Evolutionary conservation across 1,139 yeast genomes (phyloP), one percentile per base, ranked within the genome.

Genomic region (Suhomyces taliae): DNA sequence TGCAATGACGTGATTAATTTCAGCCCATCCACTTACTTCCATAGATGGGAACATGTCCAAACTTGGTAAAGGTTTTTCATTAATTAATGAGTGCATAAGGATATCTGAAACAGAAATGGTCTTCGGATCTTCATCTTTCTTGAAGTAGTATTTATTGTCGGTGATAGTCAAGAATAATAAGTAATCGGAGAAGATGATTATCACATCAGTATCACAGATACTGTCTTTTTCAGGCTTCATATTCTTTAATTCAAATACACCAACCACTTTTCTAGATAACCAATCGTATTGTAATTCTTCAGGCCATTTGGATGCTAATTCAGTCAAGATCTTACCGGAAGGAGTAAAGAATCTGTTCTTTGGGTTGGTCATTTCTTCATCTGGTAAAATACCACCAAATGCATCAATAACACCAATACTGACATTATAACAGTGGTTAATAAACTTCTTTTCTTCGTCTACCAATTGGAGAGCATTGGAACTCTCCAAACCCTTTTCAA

Each of bases 281-380:
- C 97, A 90, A 27, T 96, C 96, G 59, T 85, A 85, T 55, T 89
- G 96, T 27, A 91, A 72, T 56, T 87, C 91, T 0, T 81, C 69
- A 0, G 98, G 98, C 97, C 97, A 91, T 24, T 82, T 82, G 8
- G 81, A 74, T 7, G 97, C 95, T 27, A 90, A 65, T 58, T 90
- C 97, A 0, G 95, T 85, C 39, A 91, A 69, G 2, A 91, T 78
- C 61, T 89, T 90, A 0, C 97, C 98, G 0, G 96, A 85, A 1
- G 97, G 96, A 0, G 97, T 90, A 61, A 90, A 89, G 0, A 90
- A 82, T 51, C 97, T 75, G 38, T 82, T 77, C 27, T 52, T 53
- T 1, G 49, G 39, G 12, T 41, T 41, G 11, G 33, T 7, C 8
- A 34, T 34, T 2, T 34, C 36, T 73, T 78, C 51, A 78, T 80